Base-by-base conservation (phyloP, 1,284 basidiomycete species). In the Cerioporus squamosus region DNA sequence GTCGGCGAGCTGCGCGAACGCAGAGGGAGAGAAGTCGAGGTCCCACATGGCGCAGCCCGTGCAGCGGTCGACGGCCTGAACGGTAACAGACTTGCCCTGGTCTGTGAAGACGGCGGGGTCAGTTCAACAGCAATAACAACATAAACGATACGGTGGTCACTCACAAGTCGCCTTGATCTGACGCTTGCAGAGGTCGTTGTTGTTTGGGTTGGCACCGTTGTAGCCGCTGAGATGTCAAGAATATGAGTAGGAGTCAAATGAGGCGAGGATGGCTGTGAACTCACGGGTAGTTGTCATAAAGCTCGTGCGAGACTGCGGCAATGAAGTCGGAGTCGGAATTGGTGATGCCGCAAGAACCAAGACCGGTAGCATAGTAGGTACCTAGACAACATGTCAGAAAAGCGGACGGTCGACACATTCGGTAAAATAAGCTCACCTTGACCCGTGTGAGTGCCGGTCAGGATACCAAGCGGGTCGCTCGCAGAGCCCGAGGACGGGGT, bases 311-410 rank as follows among this genome's bases (percentile, higher is more conserved):
- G 48, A 86, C 83, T 3, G 90, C 90, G 45, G 73, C 83, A 54
- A 92, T 89, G 68, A 70, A 66, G n/a, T 91, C 76, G 2, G 38
- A 57, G 67, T 85, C 80, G 0, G 36, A 74, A 75, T 86, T 89
- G 51, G 75, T 79, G 64, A 81, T 78, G 46, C 90, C 90, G 69
- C 90, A 92, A 10, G 90, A 83, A 52, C 87, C 88, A 38, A 91
- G 80, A 55, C 88, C 90, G 53, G 83, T 73, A 0, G 62, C 65
- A 62, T 85, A 91, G 70, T 67, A 89, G 18, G 87, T 89, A 49
- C 77, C 82, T 82, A 51, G 40, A 42, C 31, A 17, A 59, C 42
- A 17, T n/a, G 18, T 17, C 36, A 36, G 33, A 36, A 36, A 4
- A 10, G 12, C 33, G 33, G 14, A 36, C 33, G 10, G 33, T 10